These are phyloP conservation scores for Madurella mycetomatis DNA, from an alignment of 2,329 filamentous ascomycete genomes.

Conservation along the genomic window DNA sequence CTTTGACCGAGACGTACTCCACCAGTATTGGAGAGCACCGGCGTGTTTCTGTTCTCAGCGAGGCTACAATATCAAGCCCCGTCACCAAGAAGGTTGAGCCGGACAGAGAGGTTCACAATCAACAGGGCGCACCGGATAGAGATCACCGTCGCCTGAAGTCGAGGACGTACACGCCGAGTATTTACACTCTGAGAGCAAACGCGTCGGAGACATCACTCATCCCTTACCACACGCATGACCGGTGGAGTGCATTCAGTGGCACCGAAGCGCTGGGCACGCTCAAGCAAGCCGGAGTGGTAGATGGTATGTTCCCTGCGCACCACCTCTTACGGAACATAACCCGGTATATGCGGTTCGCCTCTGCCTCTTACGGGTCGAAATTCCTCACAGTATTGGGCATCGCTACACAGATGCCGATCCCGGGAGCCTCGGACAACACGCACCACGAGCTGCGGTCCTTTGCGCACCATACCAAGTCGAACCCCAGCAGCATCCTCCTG, in stretches of 20 bases:
- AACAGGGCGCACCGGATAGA: constrained; percentile 8
- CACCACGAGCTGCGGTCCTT: constrained; percentile 61
- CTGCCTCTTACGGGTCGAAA: constrained; percentile 60
- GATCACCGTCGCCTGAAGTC: constrained; percentile 31
- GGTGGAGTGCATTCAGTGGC: constrained; percentile 46
- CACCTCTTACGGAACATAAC: constrained; percentile 60
- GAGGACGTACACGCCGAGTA: constrained; percentile 44
- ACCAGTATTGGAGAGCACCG: constrained; percentile 42
- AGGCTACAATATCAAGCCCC: constrained; percentile 25
- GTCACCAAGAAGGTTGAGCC: constrained; percentile 32
- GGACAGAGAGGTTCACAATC: constrained; percentile 31
- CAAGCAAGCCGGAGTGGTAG: constrained; percentile 49
- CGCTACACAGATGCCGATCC: constrained; percentile 43
- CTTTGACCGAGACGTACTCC: constrained; percentile 53
- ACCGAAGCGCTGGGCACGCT: constrained; percentile 47
- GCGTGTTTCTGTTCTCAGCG: constrained; percentile 41
- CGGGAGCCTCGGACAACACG: constrained; percentile 42
- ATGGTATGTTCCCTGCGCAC: constrained; percentile 55
- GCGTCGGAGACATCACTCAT: constrained; percentile 52
- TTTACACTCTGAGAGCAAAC: constrained; percentile 57
- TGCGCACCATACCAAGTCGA: constrained; percentile 57
- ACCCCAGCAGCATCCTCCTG: constrained; percentile 56
- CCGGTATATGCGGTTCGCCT: constrained; percentile 63
- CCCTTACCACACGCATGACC: constrained; percentile 45
- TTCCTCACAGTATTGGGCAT: constrained; percentile 63